Evolutionary conservation across 2,329 filamentous ascomycete genomes (phyloP).

Genomic region (Aspergillus neotritici): DNA sequence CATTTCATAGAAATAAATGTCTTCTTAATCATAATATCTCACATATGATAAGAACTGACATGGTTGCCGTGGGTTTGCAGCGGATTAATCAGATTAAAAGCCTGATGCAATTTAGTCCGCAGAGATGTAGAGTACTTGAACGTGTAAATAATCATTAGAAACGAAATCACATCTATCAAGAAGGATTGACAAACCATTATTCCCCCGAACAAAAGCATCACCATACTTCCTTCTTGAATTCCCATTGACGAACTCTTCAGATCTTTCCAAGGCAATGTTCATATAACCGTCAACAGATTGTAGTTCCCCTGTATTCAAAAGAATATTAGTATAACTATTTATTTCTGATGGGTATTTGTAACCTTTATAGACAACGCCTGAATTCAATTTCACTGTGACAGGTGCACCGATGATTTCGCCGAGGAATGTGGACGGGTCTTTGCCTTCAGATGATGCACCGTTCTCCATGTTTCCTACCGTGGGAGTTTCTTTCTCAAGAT

Average conservation of each 20-base stretch:
- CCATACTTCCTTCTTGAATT: conserved; percentile 77
- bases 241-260: conserved; percentile 84
- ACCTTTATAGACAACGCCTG: conserved; percentile 98
- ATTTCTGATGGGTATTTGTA: conserved; percentile 2
- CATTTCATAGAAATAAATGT: no score
- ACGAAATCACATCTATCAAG: not conserved
- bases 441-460: conserved; percentile 63
- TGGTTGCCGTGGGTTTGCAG: no score
- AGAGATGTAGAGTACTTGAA: conserved; percentile 37
- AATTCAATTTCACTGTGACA: conserved; percentile 96
- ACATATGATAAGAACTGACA: no score
- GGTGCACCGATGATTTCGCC: conserved; percentile 90
- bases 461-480: conserved; percentile 61
- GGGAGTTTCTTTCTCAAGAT: not conserved
- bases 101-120: conserved; percentile 19
- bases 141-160: not conserved
- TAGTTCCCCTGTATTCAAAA: conserved; percentile 63
- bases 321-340: conserved; percentile 4
- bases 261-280: conserved; percentile 98
- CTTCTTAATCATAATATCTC: no score
- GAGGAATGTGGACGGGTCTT: conserved; percentile 89
- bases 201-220: conserved; percentile 91
- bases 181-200: conserved; percentile 64
- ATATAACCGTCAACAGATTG: conserved; percentile 98
- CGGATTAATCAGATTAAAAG: not conserved